Evolutionary conservation across 345 rosid genomes (phyloP).

Genomic region (Brassica cretica): DNA sequence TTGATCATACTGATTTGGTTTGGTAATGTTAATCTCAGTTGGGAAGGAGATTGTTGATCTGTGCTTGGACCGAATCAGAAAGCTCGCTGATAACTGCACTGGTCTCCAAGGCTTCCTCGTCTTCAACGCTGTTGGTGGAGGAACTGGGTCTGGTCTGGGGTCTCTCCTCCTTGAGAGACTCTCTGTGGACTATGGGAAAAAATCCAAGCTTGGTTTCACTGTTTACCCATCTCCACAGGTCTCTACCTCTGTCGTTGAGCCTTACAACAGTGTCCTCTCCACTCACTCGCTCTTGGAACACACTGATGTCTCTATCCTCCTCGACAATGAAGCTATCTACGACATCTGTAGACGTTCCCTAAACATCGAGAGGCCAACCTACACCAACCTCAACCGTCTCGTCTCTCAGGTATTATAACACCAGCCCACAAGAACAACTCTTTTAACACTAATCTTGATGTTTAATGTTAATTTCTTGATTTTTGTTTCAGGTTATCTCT

Average conservation of each 20-base stretch:
- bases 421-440: neutral
- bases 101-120: neutral
- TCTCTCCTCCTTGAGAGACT: neutral
- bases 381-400: neutral
- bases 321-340: neutral
- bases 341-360: neutral
- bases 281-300: neutral
- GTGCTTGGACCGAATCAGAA: neutral
- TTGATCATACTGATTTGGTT: neutral
- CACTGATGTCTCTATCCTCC: slow-evolving; percentile 1
- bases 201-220: neutral
- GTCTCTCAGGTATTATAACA: neutral
- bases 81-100: neutral
- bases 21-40: neutral
- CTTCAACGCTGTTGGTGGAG: neutral
- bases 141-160: neutral
- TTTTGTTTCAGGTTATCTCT: neutral
- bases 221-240: neutral
- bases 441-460: neutral
- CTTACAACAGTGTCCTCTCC: slow-evolving; percentile 1
- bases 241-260: neutral
- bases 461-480: neutral
- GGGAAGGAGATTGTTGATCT: neutral
- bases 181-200: neutral
- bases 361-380: neutral